Conservation (phyloP, 192 early-diverging fungal genomes). For the Allomyces javanicus region DNA sequence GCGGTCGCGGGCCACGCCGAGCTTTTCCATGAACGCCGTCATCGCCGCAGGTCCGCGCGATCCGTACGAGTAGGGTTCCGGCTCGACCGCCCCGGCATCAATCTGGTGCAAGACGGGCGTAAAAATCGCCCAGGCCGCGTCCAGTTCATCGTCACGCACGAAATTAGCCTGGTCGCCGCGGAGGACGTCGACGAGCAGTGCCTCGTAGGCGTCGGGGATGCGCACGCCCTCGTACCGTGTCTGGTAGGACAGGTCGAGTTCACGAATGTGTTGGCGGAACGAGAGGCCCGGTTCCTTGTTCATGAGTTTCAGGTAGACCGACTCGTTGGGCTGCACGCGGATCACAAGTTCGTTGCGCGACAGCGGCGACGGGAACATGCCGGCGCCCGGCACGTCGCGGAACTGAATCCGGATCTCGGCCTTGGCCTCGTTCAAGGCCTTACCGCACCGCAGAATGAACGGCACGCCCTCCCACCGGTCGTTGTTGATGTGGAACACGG, state of each 20-base stretch:
- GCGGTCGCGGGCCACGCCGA: constrained; percentile 1
- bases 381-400: constrained; percentile 52
- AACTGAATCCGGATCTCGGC: constrained; percentile 93
- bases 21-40: constrained; percentile 49
- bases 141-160: constrained; percentile 79
- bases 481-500: constrained; percentile 36
- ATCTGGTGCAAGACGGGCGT: constrained; percentile 86
- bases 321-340: constrained; percentile 83
- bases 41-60: constrained; percentile 59
- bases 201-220: constrained; percentile 96
- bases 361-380: constrained; percentile 51
- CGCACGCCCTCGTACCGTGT: constrained; percentile 66
- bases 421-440: constrained; percentile 82
- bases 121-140: constrained; percentile 94
- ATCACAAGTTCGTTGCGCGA: constrained; percentile 90
- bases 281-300: constrained; percentile 88
- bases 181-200: constrained; percentile 80
- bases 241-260: constrained; percentile 83
- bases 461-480: constrained; percentile 30
- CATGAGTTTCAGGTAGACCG: constrained; percentile 90
- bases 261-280: constrained; percentile 61
- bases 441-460: constrained; percentile 58
- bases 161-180: constrained; percentile 90
- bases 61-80: constrained; percentile 61
- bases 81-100: constrained; percentile 41